A percentile compares a stretch with the other conserved stretches of the same genome.
phyloP scores from a whole-genome alignment of 2,329 filamentous ascomycete species.

The Blumeriella jaapii region DNA sequence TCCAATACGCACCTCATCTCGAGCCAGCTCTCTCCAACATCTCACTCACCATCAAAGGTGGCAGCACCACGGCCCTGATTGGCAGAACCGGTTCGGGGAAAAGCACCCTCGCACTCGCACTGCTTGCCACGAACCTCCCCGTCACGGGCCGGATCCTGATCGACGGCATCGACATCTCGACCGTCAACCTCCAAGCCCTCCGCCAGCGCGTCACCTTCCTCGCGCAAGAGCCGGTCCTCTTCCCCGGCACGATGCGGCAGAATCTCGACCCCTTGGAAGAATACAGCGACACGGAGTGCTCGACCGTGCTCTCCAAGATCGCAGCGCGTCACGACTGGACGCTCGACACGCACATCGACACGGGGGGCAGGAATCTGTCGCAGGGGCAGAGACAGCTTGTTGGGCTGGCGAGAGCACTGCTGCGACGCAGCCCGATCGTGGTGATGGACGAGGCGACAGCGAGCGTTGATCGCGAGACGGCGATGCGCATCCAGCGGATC shows the following conservation, averaged over 20 bases:
- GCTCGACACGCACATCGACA: constrained; percentile 43
- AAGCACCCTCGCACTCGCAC: constrained; percentile 56
- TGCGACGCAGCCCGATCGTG: constrained; percentile 48
- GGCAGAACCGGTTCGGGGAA: constrained; percentile 78
- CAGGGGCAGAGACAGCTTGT: constrained; percentile 57
- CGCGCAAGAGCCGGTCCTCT: constrained; percentile 55
- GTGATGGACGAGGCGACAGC: constrained; percentile 58
- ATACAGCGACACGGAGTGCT: constrained; percentile 43
- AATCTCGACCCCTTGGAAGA: constrained; percentile 52
- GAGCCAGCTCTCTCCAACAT: constrained; percentile 61
- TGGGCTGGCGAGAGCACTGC: constrained; percentile 49
- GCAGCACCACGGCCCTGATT: constrained; percentile 67
- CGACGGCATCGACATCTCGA: constrained; percentile 47
- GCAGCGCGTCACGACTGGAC: constrained; percentile 44
- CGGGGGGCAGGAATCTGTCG: constrained; percentile 48
- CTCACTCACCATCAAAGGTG: constrained; percentile 63
- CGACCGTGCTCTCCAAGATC: constrained; percentile 40
- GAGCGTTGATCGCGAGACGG: constrained; percentile 51
- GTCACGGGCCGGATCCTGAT: constrained; percentile 44
- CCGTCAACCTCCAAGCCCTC: constrained; percentile 46
- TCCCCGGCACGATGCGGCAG: constrained; percentile 47
- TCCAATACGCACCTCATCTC: constrained; percentile 68
- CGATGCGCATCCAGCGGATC: constrained; percentile 40
- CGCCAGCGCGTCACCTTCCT: constrained; percentile 54
- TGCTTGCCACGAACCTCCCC: constrained; percentile 45